These are phyloP conservation scores for Poteriospumella lacustris DNA, from an alignment of 108 stramenopile species.

Conservation along the genomic window DNA sequence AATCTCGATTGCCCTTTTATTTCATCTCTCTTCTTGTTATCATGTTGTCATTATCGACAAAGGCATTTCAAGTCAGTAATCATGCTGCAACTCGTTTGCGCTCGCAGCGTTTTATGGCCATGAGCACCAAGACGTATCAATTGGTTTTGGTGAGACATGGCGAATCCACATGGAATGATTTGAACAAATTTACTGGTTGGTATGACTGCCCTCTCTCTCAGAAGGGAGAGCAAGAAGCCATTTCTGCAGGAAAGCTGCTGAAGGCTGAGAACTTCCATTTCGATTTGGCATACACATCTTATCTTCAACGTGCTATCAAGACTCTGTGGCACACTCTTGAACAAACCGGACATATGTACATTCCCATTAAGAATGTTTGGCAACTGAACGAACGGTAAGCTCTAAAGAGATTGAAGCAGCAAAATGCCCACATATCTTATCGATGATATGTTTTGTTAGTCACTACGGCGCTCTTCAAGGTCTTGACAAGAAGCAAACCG, in stretches of 20 bases:
- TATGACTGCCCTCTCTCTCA: constrained; percentile 77
- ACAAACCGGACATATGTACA: constrained; percentile 79
- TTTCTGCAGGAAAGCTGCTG: constrained; percentile 71
- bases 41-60: too few species aligned
- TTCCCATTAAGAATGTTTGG: constrained; percentile 84
- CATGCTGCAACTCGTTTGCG: too few species aligned
- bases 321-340: constrained; percentile 78
- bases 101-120: too few species aligned
- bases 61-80: too few species aligned
- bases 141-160: constrained; percentile 68
- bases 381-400: constrained; percentile 80
- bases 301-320: constrained; percentile 77
- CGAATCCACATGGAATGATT: constrained; percentile 94
- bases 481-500: constrained; percentile 92
- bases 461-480: constrained; percentile 66
- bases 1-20: too few species aligned
- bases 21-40: too few species aligned
- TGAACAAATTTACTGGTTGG: constrained; percentile 89
- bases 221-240: constrained; percentile 76
- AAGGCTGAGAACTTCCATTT: constrained; percentile 65
- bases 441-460: neutral
- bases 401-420: too few species aligned
- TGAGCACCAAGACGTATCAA: neutral
- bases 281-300: constrained; percentile 82
- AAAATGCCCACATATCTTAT: too few species aligned